These are phyloP conservation scores for Gymnopilus junonius DNA, from an alignment of 768 basidiomycete genomes.

Conservation along the genomic window DNA sequence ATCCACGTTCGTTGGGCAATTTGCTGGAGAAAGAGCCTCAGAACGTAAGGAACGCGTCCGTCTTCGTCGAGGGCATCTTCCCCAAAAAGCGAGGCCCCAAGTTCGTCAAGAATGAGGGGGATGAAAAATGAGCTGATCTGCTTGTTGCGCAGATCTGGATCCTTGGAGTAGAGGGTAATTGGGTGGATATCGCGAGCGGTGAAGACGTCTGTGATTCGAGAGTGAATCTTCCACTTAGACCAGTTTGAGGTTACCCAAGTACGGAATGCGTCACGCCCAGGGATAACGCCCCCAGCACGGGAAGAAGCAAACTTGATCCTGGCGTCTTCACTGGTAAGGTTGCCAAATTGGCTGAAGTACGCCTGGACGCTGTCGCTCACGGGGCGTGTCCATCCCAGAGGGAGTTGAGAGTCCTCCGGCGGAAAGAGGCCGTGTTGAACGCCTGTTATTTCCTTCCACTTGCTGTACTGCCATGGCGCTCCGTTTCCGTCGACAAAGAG, in stretches of 20 bases:
- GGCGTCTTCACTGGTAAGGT: background rate
- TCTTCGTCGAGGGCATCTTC: background rate
- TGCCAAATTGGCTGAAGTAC: background rate
- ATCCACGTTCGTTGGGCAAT: background rate
- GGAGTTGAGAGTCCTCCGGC: background rate
- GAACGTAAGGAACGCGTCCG: background rate
- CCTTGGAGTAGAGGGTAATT: background rate
- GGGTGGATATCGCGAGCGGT: background rate
- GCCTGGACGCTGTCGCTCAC: background rate
- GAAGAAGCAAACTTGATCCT: slow-evolving; percentile 5
- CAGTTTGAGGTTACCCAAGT: background rate
- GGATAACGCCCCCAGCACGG: background rate
- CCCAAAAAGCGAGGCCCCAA: background rate
- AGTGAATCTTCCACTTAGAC: slow-evolving; percentile 1
- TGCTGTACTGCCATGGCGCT: background rate
- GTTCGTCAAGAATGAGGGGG: background rate
- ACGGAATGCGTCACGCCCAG: slow-evolving; percentile 4
- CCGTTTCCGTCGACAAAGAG: background rate
- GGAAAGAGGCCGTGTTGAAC: slow-evolving; percentile 1
- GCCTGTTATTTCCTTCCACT: slow-evolving; percentile 4
- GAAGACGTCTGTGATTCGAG: background rate
- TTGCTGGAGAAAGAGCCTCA: background rate
- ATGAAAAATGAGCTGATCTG: background rate
- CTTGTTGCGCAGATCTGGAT: background rate
- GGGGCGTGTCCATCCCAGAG: background rate